These are phyloP conservation scores for Aspergillus transmontanensis DNA, from an alignment of 2,329 filamentous ascomycete species.

Conservation along the genomic window DNA sequence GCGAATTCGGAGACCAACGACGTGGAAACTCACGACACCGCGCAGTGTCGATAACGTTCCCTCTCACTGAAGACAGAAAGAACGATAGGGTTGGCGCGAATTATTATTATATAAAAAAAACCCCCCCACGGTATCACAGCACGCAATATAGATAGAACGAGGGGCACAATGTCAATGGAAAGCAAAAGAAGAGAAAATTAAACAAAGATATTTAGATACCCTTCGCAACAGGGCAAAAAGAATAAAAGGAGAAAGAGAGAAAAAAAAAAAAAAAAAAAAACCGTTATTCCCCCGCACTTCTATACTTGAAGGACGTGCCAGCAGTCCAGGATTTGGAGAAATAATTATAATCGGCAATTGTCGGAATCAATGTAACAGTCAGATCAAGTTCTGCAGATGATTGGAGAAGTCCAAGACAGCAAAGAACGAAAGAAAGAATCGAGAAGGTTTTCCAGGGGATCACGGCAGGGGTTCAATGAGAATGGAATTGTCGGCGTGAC, in stretches of 20 bases:
- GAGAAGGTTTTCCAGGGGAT: background rate
- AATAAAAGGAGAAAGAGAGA: background rate
- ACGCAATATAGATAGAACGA: background rate
- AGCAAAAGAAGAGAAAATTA: background rate
- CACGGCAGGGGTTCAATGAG: background rate
- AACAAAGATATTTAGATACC: background rate
- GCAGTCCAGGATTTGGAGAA: background rate
- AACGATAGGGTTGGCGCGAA: background rate
- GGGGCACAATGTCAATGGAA: background rate
- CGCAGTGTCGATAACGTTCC: background rate
- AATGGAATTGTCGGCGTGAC: slow-evolving; percentile 5
- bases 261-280: background rate
- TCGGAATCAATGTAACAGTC: background rate
- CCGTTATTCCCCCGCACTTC: background rate
- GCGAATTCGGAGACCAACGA: background rate
- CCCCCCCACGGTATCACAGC: background rate
- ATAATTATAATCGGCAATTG: background rate
- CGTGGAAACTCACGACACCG: slow-evolving; percentile 1
- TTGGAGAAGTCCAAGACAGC: background rate
- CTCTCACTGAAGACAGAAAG: background rate
- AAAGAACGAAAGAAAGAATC: background rate
- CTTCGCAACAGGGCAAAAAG: background rate
- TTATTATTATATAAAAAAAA: background rate
- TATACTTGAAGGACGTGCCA: background rate
- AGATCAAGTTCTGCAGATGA: background rate